These are phyloP conservation scores for Solanum piurae DNA, from an alignment of 257 asterid species.

Conservation along the genomic window DNA sequence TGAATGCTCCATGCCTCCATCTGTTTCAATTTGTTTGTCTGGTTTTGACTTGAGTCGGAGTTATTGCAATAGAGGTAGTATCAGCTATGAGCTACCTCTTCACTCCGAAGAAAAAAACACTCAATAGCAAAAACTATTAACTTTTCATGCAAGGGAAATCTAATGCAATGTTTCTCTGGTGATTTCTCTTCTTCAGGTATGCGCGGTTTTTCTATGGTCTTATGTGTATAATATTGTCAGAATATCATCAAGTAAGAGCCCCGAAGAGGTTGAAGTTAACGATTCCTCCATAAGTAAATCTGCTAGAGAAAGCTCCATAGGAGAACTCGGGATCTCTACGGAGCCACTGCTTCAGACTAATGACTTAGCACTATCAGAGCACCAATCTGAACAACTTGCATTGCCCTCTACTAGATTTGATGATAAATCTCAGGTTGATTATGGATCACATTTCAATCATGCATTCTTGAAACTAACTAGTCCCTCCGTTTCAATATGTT, in stretches of 20 bases:
- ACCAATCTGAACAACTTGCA: constrained; percentile 5
- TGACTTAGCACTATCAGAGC: neutral
- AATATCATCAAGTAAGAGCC: constrained; percentile 35
- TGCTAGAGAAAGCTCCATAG: constrained; percentile 16
- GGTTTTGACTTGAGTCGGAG: neutral
- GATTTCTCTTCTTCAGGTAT: constrained; percentile 31
- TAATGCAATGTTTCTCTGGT: neutral
- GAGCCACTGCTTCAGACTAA: constrained; percentile 50
- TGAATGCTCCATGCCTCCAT: neutral
- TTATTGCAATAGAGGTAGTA: neutral
- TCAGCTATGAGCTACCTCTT: neutral
- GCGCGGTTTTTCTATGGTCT: constrained; percentile 74
- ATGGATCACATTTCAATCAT: neutral
- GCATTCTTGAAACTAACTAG: neutral
- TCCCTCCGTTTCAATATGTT: neutral
- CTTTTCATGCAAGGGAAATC: neutral
- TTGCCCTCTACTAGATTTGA: constrained; percentile 22
- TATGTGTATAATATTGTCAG: constrained; percentile 69
- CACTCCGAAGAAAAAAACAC: neutral
- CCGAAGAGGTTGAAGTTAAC: constrained; percentile 35
- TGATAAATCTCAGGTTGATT: constrained; percentile 30
- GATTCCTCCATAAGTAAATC: constrained; percentile 28
- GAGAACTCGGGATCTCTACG: constrained; percentile 19
- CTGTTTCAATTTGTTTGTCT: neutral
- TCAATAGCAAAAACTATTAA: neutral